A percentile compares a stretch with the other conserved stretches of the same genome.
phyloP scores from a whole-genome alignment of 805 yeast genomes.

The Candida pseudofarinosa region DNA sequence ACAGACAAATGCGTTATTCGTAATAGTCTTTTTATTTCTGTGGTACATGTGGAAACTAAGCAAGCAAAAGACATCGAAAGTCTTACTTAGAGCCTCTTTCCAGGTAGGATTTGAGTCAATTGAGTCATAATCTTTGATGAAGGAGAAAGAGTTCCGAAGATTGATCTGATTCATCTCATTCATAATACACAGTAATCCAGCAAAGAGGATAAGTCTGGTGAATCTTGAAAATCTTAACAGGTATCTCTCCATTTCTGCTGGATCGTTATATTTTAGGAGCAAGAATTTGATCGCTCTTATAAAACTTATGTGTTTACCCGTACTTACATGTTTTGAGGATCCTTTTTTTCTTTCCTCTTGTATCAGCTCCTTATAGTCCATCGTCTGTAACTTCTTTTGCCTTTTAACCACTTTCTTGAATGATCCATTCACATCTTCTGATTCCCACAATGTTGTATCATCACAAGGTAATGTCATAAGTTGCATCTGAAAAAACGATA shows the following conservation, averaged over 20 bases:
- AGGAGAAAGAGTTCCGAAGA: slow-evolving; percentile 43
- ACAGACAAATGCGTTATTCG: slow-evolving; percentile 33
- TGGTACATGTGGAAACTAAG: background rate
- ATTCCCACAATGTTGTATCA: slow-evolving; percentile 37
- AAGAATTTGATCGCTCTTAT: slow-evolving; percentile 54
- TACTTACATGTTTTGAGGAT: slow-evolving; percentile 2
- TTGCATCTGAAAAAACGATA: slow-evolving; percentile 36
- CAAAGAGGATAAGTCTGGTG: slow-evolving; percentile 53
- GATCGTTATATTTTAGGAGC: slow-evolving; percentile 47
- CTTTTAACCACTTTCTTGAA: slow-evolving; percentile 35
- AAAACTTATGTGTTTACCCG: slow-evolving; percentile 35
- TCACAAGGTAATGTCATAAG: slow-evolving; percentile 39
- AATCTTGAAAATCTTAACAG: slow-evolving; percentile 35
- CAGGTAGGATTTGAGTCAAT: slow-evolving; percentile 33
- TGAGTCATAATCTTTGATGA: slow-evolving; percentile 15
- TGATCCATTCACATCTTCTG: slow-evolving; percentile 34
- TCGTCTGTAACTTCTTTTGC: slow-evolving; percentile 22
- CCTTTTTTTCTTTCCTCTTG: background rate
- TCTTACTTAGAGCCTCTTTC: slow-evolving; percentile 67
- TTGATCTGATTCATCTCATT: slow-evolving; percentile 28
- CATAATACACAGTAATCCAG: slow-evolving; percentile 24
- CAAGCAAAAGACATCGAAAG: slow-evolving; percentile 47
- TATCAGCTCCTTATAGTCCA: slow-evolving; percentile 1
- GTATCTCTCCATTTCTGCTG: slow-evolving; percentile 21
- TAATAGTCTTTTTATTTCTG: too few relatives aligned